Conservation (phyloP, 1,284 basidiomycete genomes). For the Pseudozyma pruni region DNA sequence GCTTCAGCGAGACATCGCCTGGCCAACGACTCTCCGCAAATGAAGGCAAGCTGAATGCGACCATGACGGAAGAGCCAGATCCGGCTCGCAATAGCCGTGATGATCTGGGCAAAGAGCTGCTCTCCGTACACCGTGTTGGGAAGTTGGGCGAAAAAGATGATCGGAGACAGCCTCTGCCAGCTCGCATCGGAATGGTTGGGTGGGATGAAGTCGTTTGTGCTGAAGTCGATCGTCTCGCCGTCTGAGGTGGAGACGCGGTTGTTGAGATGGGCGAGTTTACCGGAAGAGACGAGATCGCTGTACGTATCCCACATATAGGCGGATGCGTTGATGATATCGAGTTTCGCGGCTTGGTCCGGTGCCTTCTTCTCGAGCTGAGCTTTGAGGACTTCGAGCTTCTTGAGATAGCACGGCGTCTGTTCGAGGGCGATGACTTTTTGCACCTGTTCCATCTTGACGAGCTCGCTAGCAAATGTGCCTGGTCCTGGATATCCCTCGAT, state of each 20-base stretch:
- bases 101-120: slow-evolving; percentile 63
- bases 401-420: slow-evolving; percentile 29
- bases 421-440: slow-evolving; percentile 65
- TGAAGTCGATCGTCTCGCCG: slow-evolving; percentile 23
- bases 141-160: slow-evolving; percentile 62
- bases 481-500: slow-evolving; percentile 65
- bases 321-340: slow-evolving; percentile 39
- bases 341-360: slow-evolving; percentile 22
- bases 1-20: slow-evolving; percentile 50
- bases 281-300: slow-evolving; percentile 35
- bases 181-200: slow-evolving; percentile 28
- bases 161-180: slow-evolving; percentile 46
- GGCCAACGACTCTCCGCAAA: slow-evolving; percentile 60
- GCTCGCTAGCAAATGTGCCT: slow-evolving; percentile 57
- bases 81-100: slow-evolving; percentile 54
- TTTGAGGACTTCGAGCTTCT: slow-evolving; percentile 38
- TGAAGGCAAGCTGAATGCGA: slow-evolving; percentile 53
- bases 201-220: slow-evolving; percentile 16
- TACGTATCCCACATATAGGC: slow-evolving; percentile 58
- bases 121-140: slow-evolving; percentile 66
- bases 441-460: slow-evolving; percentile 56
- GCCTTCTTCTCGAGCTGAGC: slow-evolving; percentile 11
- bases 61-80: slow-evolving; percentile 63
- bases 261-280: slow-evolving; percentile 52
- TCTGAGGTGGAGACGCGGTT: slow-evolving; percentile 23